Evolutionary conservation across 2,329 filamentous ascomycete species (phyloP).

Genomic region (Pseudogymnoascus sp.): DNA sequence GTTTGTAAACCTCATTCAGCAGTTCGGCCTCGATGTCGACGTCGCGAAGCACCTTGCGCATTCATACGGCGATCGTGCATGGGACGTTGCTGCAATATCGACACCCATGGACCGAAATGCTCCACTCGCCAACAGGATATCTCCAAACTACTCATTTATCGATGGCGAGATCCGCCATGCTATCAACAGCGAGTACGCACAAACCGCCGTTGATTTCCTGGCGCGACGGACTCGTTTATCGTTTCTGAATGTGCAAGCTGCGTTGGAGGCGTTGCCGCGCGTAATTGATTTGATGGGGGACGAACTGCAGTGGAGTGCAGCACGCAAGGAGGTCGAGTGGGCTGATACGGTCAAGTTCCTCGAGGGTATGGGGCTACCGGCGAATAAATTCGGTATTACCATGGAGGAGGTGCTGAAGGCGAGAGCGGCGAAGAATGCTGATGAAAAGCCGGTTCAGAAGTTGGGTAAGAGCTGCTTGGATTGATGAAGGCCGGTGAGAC

Average conservation of each 20-base stretch:
- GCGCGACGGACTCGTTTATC: slow-evolving; percentile 77
- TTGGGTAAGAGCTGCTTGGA: no score
- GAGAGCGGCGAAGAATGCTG: no score
- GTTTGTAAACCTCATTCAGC: slow-evolving; percentile 91
- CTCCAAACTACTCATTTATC: slow-evolving; percentile 77
- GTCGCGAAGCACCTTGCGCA: slow-evolving; percentile 82
- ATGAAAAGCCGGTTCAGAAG: no score
- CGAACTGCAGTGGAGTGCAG: slow-evolving; percentile 71
- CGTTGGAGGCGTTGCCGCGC: slow-evolving; percentile 73
- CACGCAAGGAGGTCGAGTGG: slow-evolving; percentile 74
- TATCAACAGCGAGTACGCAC: slow-evolving; percentile 81
- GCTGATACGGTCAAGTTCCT: slow-evolving; percentile 43
- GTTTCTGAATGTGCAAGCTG: slow-evolving; percentile 87
- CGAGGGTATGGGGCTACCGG: no score
- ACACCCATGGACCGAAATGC: slow-evolving; percentile 70
- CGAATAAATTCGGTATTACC: no score
- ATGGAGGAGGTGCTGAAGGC: no score
- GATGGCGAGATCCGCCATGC: slow-evolving; percentile 89
- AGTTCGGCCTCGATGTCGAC: slow-evolving; percentile 86
- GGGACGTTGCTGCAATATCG: slow-evolving; percentile 79
- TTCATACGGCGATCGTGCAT: slow-evolving; percentile 87
- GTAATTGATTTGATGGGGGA: slow-evolving; percentile 86
- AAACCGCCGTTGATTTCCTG: slow-evolving; percentile 82
- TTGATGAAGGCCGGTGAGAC: no score
- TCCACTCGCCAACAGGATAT: slow-evolving; percentile 76